Percentiles rank a stretch among this genome's conserved stretches.
Conservation (phyloP, 305 asterid genomes). For the Petunia hybrid region DNA sequence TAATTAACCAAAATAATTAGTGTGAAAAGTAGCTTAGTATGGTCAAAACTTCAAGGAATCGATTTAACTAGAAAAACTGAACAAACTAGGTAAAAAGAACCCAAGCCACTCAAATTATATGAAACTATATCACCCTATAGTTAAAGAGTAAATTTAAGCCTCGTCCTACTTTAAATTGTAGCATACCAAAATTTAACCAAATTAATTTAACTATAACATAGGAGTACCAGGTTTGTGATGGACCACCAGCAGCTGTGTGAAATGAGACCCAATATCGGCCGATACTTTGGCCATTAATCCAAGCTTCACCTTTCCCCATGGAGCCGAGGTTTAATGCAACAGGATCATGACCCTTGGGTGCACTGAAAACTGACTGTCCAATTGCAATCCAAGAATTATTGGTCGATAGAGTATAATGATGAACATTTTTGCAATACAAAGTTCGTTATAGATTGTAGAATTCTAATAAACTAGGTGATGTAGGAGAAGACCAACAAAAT, state of each 20-base stretch:
- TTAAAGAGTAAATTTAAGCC: neutral
- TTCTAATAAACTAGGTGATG: neutral
- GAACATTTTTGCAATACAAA: neutral
- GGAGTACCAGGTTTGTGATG: constrained; percentile 67
- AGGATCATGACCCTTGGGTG: constrained; percentile 61
- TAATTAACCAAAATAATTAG: too few relatives aligned
- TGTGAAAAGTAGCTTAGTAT: too few relatives aligned
- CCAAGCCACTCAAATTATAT: too few relatives aligned
- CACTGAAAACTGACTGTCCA: constrained; percentile 55
- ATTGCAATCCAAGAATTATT: neutral
- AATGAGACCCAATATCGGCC: constrained; percentile 77
- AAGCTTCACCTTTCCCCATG: constrained; percentile 78
- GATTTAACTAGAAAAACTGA: too few relatives aligned
- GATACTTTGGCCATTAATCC: constrained; percentile 67
- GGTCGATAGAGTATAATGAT: neutral
- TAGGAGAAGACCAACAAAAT: neutral
- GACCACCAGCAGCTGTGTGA: constrained; percentile 52
- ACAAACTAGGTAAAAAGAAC: too few relatives aligned
- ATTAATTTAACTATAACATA: neutral
- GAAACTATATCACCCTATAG: too few relatives aligned
- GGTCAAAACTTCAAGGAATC: too few relatives aligned
- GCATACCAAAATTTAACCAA: too few relatives aligned
- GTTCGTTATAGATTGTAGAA: neutral
- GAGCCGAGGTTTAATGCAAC: constrained; percentile 65
- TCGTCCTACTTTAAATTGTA: neutral